These are phyloP conservation scores for Boletales sp. DNA, from an alignment of 768 basidiomycete species.

Conservation along the genomic window DNA sequence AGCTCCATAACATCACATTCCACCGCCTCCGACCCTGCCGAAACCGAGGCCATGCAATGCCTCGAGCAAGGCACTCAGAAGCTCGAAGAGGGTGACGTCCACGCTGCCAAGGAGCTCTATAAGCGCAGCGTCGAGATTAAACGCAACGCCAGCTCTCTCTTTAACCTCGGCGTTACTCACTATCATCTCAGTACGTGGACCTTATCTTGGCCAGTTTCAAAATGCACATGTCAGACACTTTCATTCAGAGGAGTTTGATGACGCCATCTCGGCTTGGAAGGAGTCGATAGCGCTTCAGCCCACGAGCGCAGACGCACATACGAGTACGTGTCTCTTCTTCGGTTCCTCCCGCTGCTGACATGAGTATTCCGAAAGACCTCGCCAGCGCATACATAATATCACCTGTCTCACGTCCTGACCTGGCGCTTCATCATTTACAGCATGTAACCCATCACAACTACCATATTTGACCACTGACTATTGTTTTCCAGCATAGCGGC, in stretches of 20 bases:
- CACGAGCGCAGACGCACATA: slow-evolving; percentile 82
- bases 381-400: slow-evolving; percentile 89
- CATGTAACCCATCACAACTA: slow-evolving; percentile 36
- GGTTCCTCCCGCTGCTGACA: slow-evolving; percentile 17
- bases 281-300: slow-evolving; percentile 80
- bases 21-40: slow-evolving; percentile 79
- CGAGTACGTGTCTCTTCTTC: slow-evolving; percentile 52
- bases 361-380: slow-evolving; percentile 52
- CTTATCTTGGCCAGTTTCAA: slow-evolving; percentile 12
- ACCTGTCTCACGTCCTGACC: slow-evolving; percentile 74
- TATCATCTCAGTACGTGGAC: slow-evolving; percentile 75
- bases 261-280: slow-evolving; percentile 84
- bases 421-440: slow-evolving; percentile 83
- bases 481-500: slow-evolving; percentile 64
- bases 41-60: slow-evolving; percentile 71
- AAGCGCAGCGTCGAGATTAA: slow-evolving; percentile 77
- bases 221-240: slow-evolving; percentile 9
- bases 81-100: slow-evolving; percentile 82
- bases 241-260: slow-evolving; percentile 75
- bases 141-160: slow-evolving; percentile 74
- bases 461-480: slow-evolving; percentile 31
- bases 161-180: slow-evolving; percentile 86
- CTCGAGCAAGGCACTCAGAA: slow-evolving; percentile 82
- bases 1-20: slow-evolving; percentile 79
- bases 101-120: slow-evolving; percentile 74